Conservation (phyloP, 768 basidiomycete species). For the Scleroderma bovista region DNA sequence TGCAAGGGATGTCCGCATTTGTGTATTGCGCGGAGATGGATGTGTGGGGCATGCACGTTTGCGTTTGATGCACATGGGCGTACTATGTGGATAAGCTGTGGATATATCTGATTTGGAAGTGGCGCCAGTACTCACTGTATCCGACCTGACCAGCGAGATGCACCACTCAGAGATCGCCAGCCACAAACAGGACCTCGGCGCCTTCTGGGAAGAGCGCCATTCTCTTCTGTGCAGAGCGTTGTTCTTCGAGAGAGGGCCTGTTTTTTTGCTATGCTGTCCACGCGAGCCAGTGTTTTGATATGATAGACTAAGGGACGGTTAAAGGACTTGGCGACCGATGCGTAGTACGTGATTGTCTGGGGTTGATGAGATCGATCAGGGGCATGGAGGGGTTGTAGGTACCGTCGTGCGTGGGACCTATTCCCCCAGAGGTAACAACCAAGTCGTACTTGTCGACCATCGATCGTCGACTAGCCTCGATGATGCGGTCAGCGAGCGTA, state of each 20-base stretch:
- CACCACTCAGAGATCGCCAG: conserved; percentile 82
- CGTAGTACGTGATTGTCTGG: conserved; percentile 88
- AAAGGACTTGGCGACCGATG: conserved; percentile 84
- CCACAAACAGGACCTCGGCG: conserved; percentile 77
- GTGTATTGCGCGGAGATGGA: too few species aligned
- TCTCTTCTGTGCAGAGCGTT: conserved; percentile 67
- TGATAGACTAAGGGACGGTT: conserved; percentile 63
- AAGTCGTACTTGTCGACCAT: conserved; percentile 83
- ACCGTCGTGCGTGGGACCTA: conserved; percentile 91
- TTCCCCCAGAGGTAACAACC: conserved; percentile 87
- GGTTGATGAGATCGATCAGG: background rate
- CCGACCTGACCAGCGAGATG: conserved; percentile 29
- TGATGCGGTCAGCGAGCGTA: conserved; percentile 15
- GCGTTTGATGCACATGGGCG: background rate
- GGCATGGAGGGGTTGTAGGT: conserved; percentile 11
- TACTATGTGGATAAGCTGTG: too few species aligned
- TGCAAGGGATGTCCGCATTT: too few species aligned
- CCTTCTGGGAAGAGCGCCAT: conserved; percentile 88
- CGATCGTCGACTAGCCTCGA: conserved; percentile 79
- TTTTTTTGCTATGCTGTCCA: conserved; percentile 57
- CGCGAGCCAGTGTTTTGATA: conserved; percentile 68
- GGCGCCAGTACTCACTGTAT: too few species aligned
- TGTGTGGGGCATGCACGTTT: background rate
- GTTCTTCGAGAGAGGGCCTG: conserved; percentile 60
- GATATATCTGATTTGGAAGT: background rate